Evolutionary conservation across 768 basidiomycete species (phyloP).

Genomic region (Pisolithus marmoratus): DNA sequence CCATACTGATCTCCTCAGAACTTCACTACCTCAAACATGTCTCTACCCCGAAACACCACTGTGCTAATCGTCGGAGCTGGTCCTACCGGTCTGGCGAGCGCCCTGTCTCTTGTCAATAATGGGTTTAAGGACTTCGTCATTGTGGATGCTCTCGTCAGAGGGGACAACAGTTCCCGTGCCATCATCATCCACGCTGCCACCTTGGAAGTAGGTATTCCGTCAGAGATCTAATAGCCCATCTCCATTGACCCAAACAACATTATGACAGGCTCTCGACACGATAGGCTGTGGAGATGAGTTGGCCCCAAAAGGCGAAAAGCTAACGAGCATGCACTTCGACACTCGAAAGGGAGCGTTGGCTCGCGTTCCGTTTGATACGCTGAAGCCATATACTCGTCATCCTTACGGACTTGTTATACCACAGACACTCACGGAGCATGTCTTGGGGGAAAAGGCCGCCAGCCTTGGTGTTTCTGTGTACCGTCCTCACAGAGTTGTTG

Average conservation of each 20-base stretch:
- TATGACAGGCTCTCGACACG: slow-evolving; percentile 38
- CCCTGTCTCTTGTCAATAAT: slow-evolving; percentile 24
- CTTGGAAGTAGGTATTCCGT: slow-evolving; percentile 43
- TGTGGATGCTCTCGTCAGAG: slow-evolving; percentile 33
- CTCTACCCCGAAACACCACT: slow-evolving; percentile 32
- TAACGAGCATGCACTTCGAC: slow-evolving; percentile 18
- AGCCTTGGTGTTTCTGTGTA: slow-evolving; percentile 28
- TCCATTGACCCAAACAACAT: slow-evolving; percentile 17
- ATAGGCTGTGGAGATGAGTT: slow-evolving; percentile 38
- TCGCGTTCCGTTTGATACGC: slow-evolving; percentile 25
- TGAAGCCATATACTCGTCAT: slow-evolving; percentile 37
- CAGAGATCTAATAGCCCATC: not conserved
- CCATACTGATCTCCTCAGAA: too few relatives aligned
- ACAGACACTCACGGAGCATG: slow-evolving; percentile 39
- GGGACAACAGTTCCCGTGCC: slow-evolving; percentile 38
- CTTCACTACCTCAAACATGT: too few relatives aligned
- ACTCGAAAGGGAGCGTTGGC: slow-evolving; percentile 26
- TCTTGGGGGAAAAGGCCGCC: slow-evolving; percentile 31
- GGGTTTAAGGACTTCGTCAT: slow-evolving; percentile 38
- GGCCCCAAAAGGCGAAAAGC: slow-evolving; percentile 32
- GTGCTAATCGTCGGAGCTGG: slow-evolving; percentile 49
- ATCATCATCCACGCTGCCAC: slow-evolving; percentile 47
- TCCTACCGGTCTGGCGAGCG: slow-evolving; percentile 39
- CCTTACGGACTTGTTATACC: slow-evolving; percentile 39
- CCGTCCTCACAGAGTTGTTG: slow-evolving; percentile 36